Evolutionary conservation across 768 basidiomycete species (phyloP).

Genomic region (Tricholoma matsutake): DNA sequence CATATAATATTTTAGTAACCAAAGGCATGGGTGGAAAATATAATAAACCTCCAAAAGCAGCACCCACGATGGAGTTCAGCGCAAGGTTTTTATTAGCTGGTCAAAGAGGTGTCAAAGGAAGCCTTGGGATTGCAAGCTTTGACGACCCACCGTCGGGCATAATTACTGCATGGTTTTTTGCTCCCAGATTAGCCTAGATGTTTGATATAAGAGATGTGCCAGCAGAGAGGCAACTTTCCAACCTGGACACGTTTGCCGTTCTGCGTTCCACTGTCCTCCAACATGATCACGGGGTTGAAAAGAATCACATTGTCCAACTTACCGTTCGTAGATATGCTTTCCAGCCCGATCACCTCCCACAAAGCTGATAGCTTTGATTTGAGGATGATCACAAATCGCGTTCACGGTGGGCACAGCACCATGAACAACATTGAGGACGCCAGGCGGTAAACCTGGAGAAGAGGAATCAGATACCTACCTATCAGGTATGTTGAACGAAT

Average conservation of each 20-base stretch:
- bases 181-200: slow-evolving; percentile 68
- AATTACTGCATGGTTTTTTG: slow-evolving; percentile 92
- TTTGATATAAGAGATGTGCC: background rate
- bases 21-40: slow-evolving; percentile 4
- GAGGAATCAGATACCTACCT: background rate
- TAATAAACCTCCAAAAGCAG: slow-evolving; percentile 79
- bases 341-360: slow-evolving; percentile 94
- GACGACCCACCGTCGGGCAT: slow-evolving; percentile 82
- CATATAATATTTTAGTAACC: slow-evolving; percentile 9
- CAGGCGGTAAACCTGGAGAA: slow-evolving; percentile 64
- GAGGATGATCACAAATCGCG: slow-evolving; percentile 87
- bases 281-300: slow-evolving; percentile 4
- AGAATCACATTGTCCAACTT: slow-evolving; percentile 8
- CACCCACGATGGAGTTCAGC: slow-evolving; percentile 88
- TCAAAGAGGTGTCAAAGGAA: background rate
- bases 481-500: slow-evolving; percentile 1
- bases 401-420: slow-evolving; percentile 90
- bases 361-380: slow-evolving; percentile 93
- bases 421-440: slow-evolving; percentile 91
- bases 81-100: slow-evolving; percentile 89
- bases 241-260: slow-evolving; percentile 89
- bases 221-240: slow-evolving; percentile 7
- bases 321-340: slow-evolving; percentile 90
- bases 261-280: slow-evolving; percentile 59
- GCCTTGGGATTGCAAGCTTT: background rate